A percentile compares a stretch with the other conserved stretches of the same genome.
phyloP scores from a whole-genome alignment of 306 rosid species.

The Sphenostylis stenocarpa region DNA sequence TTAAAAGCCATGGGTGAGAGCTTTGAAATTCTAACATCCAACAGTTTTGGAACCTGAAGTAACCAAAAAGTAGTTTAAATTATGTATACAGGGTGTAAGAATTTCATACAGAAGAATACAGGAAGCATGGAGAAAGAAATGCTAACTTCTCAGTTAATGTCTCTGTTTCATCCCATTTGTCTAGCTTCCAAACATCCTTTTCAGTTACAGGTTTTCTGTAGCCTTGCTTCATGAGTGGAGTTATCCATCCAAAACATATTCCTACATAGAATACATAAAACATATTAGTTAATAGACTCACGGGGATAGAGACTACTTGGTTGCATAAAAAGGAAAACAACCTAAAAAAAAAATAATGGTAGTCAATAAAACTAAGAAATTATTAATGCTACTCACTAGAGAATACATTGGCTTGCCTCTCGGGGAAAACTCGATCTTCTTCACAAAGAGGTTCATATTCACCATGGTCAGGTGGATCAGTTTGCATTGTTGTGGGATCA shows the following conservation, averaged over 20 bases:
- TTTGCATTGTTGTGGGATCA: slow-evolving; percentile 45
- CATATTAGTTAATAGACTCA: slow-evolving; percentile 13
- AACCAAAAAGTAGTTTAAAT: slow-evolving; percentile 13
- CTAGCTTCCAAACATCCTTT: slow-evolving; percentile 88
- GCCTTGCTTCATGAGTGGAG: slow-evolving; percentile 81
- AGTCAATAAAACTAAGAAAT: neutral
- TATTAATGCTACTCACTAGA: slow-evolving; percentile 59
- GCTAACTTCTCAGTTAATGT: slow-evolving; percentile 56
- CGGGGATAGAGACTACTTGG: neutral
- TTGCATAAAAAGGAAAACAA: neutral
- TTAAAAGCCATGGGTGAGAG: slow-evolving; percentile 76
- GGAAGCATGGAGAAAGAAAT: slow-evolving; percentile 14
- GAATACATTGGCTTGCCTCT: slow-evolving; percentile 53
- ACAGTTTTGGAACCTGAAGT: slow-evolving; percentile 64
- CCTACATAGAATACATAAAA: slow-evolving; percentile 45
- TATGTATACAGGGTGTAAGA: slow-evolving; percentile 5
- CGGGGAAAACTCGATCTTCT: slow-evolving; percentile 76
- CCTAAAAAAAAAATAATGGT: neutral
- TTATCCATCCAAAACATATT: slow-evolving; percentile 79
- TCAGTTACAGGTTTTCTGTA: slow-evolving; percentile 71
- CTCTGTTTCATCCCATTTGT: slow-evolving; percentile 78
- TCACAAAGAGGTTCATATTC: slow-evolving; percentile 70
- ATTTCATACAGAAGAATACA: slow-evolving; percentile 22
- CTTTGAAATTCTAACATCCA: slow-evolving; percentile 71
- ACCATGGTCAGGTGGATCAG: slow-evolving; percentile 52